These are phyloP conservation scores for Pichia eremophila DNA, from an alignment of 805 yeast species.

Conservation along the genomic window DNA sequence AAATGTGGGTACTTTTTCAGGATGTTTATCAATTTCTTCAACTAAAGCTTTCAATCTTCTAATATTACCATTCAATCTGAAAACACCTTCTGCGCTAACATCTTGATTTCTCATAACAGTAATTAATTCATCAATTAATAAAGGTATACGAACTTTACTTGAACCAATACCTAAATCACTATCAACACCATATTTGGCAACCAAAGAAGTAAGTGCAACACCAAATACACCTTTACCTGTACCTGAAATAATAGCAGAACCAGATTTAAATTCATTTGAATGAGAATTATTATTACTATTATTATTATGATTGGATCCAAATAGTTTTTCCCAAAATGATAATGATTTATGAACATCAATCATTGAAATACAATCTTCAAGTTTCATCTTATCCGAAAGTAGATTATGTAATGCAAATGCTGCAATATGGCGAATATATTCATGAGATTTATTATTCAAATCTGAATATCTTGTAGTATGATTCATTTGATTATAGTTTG, in stretches of 20 bases:
- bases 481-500: not conserved
- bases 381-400: slow-evolving; percentile 17
- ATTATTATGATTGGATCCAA: slow-evolving; percentile 17
- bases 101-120: slow-evolving; percentile 81
- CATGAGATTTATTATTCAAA: slow-evolving; percentile 46
- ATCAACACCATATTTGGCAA: slow-evolving; percentile 66
- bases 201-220: slow-evolving; percentile 57
- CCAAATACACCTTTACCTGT: slow-evolving; percentile 59
- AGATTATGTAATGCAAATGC: slow-evolving; percentile 39
- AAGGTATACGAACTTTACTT: slow-evolving; percentile 68
- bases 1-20: slow-evolving; percentile 55
- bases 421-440: slow-evolving; percentile 49
- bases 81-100: slow-evolving; percentile 91
- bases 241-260: slow-evolving; percentile 11
- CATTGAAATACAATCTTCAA: slow-evolving; percentile 33
- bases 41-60: slow-evolving; percentile 66
- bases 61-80: slow-evolving; percentile 93
- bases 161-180: slow-evolving; percentile 83
- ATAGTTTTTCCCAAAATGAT: slow-evolving; percentile 45
- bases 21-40: slow-evolving; percentile 58
- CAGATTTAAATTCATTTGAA: slow-evolving; percentile 11
- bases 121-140: slow-evolving; percentile 77
- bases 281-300: slow-evolving; percentile 3
- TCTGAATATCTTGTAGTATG: slow-evolving; percentile 44
- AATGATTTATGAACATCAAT: slow-evolving; percentile 34